These are phyloP conservation scores for Dipodascus geniculatus DNA, from an alignment of 805 yeast species.

Conservation along the genomic window DNA sequence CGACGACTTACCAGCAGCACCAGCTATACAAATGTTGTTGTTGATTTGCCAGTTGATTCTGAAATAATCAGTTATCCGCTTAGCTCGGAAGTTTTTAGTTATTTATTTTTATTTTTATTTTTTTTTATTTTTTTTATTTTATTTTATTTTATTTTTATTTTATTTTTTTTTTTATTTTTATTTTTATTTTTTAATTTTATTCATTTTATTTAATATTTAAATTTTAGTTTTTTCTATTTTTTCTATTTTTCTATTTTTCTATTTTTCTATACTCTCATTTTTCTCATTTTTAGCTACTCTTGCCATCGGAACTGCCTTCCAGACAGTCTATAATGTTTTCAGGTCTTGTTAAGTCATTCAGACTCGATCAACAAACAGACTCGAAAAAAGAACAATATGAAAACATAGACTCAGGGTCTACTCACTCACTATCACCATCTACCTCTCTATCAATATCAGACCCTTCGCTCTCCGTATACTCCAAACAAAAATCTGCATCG, in stretches of 20 bases:
- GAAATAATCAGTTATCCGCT: too few species aligned
- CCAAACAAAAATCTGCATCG: background rate
- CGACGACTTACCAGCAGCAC: too few species aligned
- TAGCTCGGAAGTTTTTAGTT: too few species aligned
- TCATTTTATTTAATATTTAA: too few species aligned
- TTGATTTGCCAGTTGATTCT: too few species aligned
- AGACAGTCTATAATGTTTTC: background rate
- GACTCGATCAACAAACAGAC: background rate
- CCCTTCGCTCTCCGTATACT: background rate
- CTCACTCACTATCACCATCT: background rate
- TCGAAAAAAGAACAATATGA: background rate
- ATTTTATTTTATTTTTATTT: background rate
- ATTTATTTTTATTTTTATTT: too few species aligned
- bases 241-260: too few species aligned
- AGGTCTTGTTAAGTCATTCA: background rate
- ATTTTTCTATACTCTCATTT: background rate
- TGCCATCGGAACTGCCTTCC: too few species aligned
- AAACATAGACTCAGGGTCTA: background rate
- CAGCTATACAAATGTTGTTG: too few species aligned
- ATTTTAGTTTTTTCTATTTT: background rate
- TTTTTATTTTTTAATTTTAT: background rate
- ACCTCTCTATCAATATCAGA: background rate
- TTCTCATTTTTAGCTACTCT: background rate
- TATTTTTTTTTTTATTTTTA: background rate
- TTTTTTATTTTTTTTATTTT: too few species aligned